Percentiles rank a stretch among this genome's conserved stretches.
These are phyloP conservation scores for Paraphaeosphaeria sporulosa DNA, from an alignment of 2,329 filamentous ascomycete genomes.

Conservation along the genomic window DNA sequence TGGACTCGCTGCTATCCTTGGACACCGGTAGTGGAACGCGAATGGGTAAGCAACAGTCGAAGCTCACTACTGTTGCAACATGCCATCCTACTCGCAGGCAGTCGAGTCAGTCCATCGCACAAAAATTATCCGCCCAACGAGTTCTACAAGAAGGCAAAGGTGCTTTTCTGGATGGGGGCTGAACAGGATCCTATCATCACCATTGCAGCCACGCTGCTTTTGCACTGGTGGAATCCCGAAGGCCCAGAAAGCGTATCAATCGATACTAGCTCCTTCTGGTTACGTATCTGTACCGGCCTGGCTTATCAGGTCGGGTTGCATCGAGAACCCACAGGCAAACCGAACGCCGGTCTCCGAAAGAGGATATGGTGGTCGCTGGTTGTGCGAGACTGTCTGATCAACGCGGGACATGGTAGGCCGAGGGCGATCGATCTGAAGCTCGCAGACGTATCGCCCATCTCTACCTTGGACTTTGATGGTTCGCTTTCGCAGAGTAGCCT, in stretches of 20 bases:
- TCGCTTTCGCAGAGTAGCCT: constrained; percentile 39
- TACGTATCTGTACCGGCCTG: constrained; percentile 52
- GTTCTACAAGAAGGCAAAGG: constrained; percentile 44
- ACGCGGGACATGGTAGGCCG: constrained; percentile 51
- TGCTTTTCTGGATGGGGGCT: constrained; percentile 45
- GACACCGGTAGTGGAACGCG: constrained; percentile 52
- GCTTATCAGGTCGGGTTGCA: constrained; percentile 57
- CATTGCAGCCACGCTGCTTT: constrained; percentile 48
- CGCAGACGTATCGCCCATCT: constrained; percentile 50
- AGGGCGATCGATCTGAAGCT: constrained; percentile 51
- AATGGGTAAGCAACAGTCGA: constrained; percentile 37
- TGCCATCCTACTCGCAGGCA: constrained; percentile 53
- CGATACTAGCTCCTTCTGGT: constrained; percentile 56
- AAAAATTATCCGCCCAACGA: constrained; percentile 41
- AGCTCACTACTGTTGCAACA: constrained; percentile 44
- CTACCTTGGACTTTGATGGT: constrained; percentile 46
- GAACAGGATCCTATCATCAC: constrained; percentile 51
- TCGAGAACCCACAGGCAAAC: constrained; percentile 47
- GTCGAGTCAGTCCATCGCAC: constrained; percentile 49
- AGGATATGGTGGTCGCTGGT: constrained; percentile 56
- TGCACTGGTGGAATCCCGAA: constrained; percentile 56
- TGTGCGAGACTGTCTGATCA: constrained; percentile 52
- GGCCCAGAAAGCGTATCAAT: constrained; percentile 52
- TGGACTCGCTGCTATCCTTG: constrained; percentile 52
- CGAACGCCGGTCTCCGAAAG: constrained; percentile 47